Conservation (phyloP, 2,329 filamentous ascomycete species). For the Grosmannia penicillata region DNA sequence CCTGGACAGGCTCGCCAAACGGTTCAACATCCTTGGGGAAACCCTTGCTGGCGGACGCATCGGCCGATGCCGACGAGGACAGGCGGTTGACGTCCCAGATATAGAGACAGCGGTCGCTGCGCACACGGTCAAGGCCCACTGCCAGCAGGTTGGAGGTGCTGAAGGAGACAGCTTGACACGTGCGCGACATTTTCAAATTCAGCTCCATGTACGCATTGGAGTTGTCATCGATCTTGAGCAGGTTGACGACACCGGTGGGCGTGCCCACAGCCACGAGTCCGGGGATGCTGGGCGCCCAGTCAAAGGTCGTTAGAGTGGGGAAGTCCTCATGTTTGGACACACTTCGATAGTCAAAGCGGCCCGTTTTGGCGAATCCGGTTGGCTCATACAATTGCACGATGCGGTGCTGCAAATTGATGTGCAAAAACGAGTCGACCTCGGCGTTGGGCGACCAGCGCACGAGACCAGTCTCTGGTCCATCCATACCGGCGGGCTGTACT, state of each 20-base stretch:
- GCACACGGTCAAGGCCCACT: conserved; percentile 64
- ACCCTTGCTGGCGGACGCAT: conserved; percentile 19
- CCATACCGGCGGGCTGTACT: conserved; percentile 25
- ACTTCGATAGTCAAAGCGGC: conserved; percentile 41
- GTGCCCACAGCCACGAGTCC: conserved; percentile 63
- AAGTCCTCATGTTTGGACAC: conserved; percentile 47
- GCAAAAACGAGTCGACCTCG: conserved; percentile 43
- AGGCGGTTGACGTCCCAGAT: conserved; percentile 64
- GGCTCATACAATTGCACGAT: conserved; percentile 49
- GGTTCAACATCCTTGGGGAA: conserved; percentile 33
- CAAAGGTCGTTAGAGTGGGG: conserved; percentile 48
- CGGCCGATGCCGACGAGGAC: conserved; percentile 21
- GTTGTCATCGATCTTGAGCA: conserved; percentile 58
- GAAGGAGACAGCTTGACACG: conserved; percentile 71
- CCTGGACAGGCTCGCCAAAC: conserved; percentile 40
- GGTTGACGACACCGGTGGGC: conserved; percentile 57
- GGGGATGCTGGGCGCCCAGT: conserved; percentile 48
- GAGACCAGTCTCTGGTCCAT: conserved; percentile 45
- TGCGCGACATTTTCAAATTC: conserved; percentile 58
- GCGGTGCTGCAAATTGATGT: conserved; percentile 49
- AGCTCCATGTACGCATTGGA: conserved; percentile 51
- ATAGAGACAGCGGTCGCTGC: conserved; percentile 69
- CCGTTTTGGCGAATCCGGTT: conserved; percentile 40
- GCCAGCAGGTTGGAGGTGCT: conserved; percentile 58
- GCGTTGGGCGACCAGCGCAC: conserved; percentile 52